Base-by-base conservation (phyloP, 2,329 filamentous ascomycete genomes). In the Fusarium floridanum region DNA sequence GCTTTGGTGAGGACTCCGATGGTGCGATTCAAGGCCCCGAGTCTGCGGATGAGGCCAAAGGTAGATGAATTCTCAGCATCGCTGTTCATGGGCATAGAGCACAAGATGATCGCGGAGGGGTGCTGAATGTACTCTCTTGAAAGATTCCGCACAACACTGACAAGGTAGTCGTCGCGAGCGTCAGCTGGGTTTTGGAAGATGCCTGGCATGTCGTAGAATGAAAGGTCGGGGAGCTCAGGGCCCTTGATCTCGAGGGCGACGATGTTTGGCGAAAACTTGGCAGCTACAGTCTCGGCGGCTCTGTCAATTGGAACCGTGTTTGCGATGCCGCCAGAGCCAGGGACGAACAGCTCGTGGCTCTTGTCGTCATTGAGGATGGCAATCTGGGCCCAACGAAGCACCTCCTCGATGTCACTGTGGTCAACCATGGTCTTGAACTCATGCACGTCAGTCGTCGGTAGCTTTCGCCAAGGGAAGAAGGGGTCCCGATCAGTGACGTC, bases 1-100 rank as follows among this genome's bases (percentile, higher is more conserved):
- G 95, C 95, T 78, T 97, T 98, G 0, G 95, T 98, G 17, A 98
- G 86, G 0, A 97, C 93, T 0, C 94, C 94, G 63, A 94, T 86
- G 1, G 91, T 93, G 2, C 92, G 86, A 5, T 85, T 72, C 3
- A 88, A 85, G 0, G 92, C 92, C 2, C 85, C 85, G 2, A 89
- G 83, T 48, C 87, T 81, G 34, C 89, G 83, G 74, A 95, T 90
- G 4, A 94, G 86, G 0, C 88, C 87, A 12, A 93, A 90, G 0
- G 94, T 93, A 1, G 88, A 92, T 0, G 93, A 96, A 16, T 92
- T 95, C 2, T 94, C 91, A 0, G 94, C 89, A 67, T 98, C 95
- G 1, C 89, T 90, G 2, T 94, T 94, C 90, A 97, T 94, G 0
- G 93, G 90, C 22, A 94, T 88, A 0, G 93, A 92, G 72, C 95